These are phyloP conservation scores for Stromatinia cepivora DNA, from an alignment of 2,329 filamentous ascomycete species.

Conservation along the genomic window DNA sequence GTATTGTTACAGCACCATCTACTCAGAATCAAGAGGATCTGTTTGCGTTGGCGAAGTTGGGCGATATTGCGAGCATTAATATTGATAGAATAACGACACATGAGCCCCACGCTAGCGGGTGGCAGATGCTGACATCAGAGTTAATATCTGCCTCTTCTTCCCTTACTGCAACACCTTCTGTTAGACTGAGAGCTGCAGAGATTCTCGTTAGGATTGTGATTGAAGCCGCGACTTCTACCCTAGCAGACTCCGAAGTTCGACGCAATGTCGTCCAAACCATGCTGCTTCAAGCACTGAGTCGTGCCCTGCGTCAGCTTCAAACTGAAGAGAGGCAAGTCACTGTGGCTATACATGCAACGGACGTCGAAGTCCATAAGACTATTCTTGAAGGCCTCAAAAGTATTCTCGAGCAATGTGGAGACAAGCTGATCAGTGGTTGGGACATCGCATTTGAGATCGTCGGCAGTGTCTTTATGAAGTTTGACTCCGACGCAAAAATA, in stretches of 20 bases:
- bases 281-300: constrained; percentile 65
- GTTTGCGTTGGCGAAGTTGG: constrained; percentile 71
- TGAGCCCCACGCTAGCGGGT: constrained; percentile 69
- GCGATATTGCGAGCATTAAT: constrained; percentile 72
- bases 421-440: constrained; percentile 82
- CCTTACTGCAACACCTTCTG: constrained; percentile 49
- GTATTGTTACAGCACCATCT: constrained; percentile 49
- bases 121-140: constrained; percentile 64
- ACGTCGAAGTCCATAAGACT: constrained; percentile 78
- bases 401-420: constrained; percentile 84
- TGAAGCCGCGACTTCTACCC: constrained; percentile 58
- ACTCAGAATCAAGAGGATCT: constrained; percentile 62
- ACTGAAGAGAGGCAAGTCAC: constrained; percentile 53
- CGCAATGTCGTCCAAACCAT: constrained; percentile 68
- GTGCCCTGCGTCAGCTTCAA: constrained; percentile 61
- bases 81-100: constrained; percentile 71
- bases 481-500: constrained; percentile 28
- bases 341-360: constrained; percentile 60
- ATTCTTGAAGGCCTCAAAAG: constrained; percentile 77
- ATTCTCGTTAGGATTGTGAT: constrained; percentile 60
- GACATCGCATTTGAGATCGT: constrained; percentile 82
- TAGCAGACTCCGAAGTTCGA: constrained; percentile 51
- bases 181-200: constrained; percentile 62
- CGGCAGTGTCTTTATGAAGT: constrained; percentile 68
- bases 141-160: constrained; percentile 54